phyloP scores from a whole-genome alignment of 192 early-diverging fungal species.

The Lobulomyces angularis region DNA sequence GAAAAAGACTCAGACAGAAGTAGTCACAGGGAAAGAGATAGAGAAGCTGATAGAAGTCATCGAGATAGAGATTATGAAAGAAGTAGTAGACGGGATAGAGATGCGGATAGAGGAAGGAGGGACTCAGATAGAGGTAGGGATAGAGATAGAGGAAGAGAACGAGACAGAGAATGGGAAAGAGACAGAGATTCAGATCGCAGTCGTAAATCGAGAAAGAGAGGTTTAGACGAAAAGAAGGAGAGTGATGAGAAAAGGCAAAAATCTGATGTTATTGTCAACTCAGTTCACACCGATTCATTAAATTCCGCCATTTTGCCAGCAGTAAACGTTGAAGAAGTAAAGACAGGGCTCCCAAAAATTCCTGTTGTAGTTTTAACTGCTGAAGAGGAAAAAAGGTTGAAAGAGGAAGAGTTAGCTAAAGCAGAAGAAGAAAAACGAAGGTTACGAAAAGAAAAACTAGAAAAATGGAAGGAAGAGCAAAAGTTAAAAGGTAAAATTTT shows the following conservation, averaged over 20 bases:
- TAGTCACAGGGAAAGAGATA: constrained; percentile 10
- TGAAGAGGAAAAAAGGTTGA: constrained; percentile 1
- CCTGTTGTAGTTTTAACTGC: background rate
- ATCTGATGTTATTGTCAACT: constrained; percentile 1
- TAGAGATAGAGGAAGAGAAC: constrained; percentile 25
- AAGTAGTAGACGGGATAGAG: constrained; percentile 10
- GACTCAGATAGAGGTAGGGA: constrained; percentile 32
- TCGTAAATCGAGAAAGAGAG: constrained; percentile 8
- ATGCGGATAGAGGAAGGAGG: constrained; percentile 8
- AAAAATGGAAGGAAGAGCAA: too few relatives aligned
- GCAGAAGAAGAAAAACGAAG: too few relatives aligned
- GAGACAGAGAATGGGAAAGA: constrained; percentile 16
- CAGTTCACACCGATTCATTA: constrained; percentile 11
- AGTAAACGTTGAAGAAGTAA: constrained; percentile 12
- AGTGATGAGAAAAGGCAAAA: constrained; percentile 9
- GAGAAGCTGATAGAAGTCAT: constrained; percentile 5
- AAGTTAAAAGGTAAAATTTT: too few relatives aligned
- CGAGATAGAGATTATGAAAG: constrained; percentile 14
- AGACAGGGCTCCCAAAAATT: constrained; percentile 3
- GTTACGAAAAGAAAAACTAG: too few relatives aligned
- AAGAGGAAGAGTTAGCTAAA: too few relatives aligned
- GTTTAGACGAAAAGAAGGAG: constrained; percentile 11
- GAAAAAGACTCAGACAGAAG: constrained; percentile 9
- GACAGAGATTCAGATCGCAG: constrained; percentile 22
- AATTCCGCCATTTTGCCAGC: too few relatives aligned